phyloP scores from a whole-genome alignment of 2,329 filamentous ascomycete genomes.

The Fusarium kyushuense region DNA sequence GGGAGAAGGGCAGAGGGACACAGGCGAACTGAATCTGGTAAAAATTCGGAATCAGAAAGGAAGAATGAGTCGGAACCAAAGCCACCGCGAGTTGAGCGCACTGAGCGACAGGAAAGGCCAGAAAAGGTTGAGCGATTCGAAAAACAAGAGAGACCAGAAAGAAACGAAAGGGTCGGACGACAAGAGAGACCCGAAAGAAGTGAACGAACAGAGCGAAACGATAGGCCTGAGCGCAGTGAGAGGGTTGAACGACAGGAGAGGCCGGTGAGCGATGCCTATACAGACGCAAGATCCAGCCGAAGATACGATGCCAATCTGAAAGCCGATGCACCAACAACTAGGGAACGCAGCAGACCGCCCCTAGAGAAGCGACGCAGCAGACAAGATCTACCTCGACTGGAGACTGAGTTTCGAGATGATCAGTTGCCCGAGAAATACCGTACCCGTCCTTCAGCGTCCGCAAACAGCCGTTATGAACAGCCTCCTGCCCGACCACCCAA shows the following conservation, averaged over 20 bases:
- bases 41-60: conserved; percentile 12
- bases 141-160: conserved; percentile 18
- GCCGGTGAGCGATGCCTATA: conserved; percentile 20
- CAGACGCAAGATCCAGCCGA: conserved; percentile 24
- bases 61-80: conserved; percentile 13
- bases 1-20: conserved; percentile 15
- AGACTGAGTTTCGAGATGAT: conserved; percentile 55
- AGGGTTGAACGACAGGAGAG: conserved; percentile 26
- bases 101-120: conserved; percentile 1
- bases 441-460: conserved; percentile 53
- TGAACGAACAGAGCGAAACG: neutral
- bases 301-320: conserved; percentile 38
- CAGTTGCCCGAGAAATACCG: conserved; percentile 50
- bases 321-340: conserved; percentile 22
- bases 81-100: conserved; percentile 17
- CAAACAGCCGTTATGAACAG: conserved; percentile 50
- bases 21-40: conserved; percentile 13
- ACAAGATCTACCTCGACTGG: conserved; percentile 59
- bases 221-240: conserved; percentile 22
- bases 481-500: conserved; percentile 47
- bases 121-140: neutral
- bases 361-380: conserved; percentile 51
- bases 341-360: conserved; percentile 42
- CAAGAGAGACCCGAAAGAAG: conserved; percentile 5
- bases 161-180: conserved; percentile 25